phyloP scores from a whole-genome alignment of 169 alveolate species.

The Babesia gibsoni region DNA sequence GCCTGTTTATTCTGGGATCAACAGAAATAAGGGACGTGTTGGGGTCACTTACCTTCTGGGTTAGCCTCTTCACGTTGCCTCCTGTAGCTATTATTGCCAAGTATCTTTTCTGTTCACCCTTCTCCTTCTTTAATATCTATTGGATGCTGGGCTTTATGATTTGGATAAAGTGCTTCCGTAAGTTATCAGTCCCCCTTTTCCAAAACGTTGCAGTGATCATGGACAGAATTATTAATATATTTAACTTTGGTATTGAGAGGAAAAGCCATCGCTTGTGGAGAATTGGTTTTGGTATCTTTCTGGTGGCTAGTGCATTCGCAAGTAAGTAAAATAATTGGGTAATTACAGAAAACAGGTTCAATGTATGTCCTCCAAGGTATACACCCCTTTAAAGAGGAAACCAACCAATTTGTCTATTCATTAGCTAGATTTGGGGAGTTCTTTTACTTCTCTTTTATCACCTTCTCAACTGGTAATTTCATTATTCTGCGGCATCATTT shows the following conservation, averaged over 20 bases:
- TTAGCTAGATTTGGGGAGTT: constrained; percentile 38
- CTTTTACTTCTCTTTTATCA: constrained; percentile 71
- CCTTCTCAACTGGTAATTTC: constrained; percentile 67
- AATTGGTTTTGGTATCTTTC: constrained; percentile 42
- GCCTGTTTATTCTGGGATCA: constrained; percentile 48
- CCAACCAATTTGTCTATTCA: constrained; percentile 6
- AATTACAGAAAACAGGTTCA: constrained; percentile 50
- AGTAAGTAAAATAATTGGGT: no score
- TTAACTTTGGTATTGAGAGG: constrained; percentile 34
- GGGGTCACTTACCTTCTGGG: constrained; percentile 43
- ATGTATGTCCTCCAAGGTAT: constrained; percentile 57
- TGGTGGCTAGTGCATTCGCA: constrained; percentile 59
- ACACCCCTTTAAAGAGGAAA: constrained; percentile 6
- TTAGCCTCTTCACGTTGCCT: constrained; percentile 37
- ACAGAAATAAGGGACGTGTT: constrained; percentile 47
- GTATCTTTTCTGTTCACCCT: constrained; percentile 16
- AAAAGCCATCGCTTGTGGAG: constrained; percentile 29
- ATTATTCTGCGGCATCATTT: neutral
- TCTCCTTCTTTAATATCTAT: constrained; percentile 35
- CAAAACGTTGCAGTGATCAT: constrained; percentile 9
- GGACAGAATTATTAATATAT: constrained; percentile 12
- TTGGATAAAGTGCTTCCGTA: constrained; percentile 49
- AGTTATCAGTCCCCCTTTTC: neutral
- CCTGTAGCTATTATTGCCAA: constrained; percentile 33
- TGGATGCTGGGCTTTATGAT: constrained; percentile 58